Evolutionary conservation across 2,329 filamentous ascomycete species (phyloP).

Genomic region (Monosporascus ibericus): DNA sequence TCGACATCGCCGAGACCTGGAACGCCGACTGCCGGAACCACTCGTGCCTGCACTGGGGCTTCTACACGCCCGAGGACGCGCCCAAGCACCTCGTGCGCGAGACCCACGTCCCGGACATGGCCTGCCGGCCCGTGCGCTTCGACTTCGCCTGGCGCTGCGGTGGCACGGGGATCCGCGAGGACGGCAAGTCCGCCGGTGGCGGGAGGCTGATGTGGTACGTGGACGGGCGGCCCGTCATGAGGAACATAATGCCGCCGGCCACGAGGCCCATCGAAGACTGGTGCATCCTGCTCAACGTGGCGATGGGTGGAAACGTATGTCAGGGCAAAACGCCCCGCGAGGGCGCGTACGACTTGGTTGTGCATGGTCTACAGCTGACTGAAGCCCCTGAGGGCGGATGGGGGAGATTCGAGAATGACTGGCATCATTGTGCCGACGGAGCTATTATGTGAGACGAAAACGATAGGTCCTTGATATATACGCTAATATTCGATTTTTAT

Average conservation of each 20-base stretch:
- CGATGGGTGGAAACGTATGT: slow-evolving; percentile 56
- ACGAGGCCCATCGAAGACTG: slow-evolving; percentile 51
- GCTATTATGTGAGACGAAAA: slow-evolving; percentile 13
- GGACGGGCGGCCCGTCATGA: slow-evolving; percentile 52
- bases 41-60: slow-evolving; percentile 54
- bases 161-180: slow-evolving; percentile 31
- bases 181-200: slow-evolving; percentile 33
- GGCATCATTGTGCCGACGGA: slow-evolving; percentile 27
- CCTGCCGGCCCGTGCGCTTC: slow-evolving; percentile 40
- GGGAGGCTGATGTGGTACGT: slow-evolving; percentile 53
- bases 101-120: slow-evolving; percentile 44
- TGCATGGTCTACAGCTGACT: slow-evolving; percentile 45
- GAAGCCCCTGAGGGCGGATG: slow-evolving; percentile 50
- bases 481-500: too few relatives aligned
- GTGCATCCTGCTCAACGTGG: slow-evolving; percentile 52
- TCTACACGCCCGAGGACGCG: slow-evolving; percentile 45
- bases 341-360: slow-evolving; percentile 50
- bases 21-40: slow-evolving; percentile 51
- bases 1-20: slow-evolving; percentile 58
- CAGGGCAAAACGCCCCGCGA: slow-evolving; percentile 43
- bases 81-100: slow-evolving; percentile 51
- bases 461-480: too few relatives aligned
- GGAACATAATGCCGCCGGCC: slow-evolving; percentile 43
- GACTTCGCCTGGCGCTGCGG: slow-evolving; percentile 52
- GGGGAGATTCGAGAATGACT: slow-evolving; percentile 47